These are phyloP conservation scores for Pleurotus pulmonarius DNA, from an alignment of 768 basidiomycete genomes.

Conservation along the genomic window DNA sequence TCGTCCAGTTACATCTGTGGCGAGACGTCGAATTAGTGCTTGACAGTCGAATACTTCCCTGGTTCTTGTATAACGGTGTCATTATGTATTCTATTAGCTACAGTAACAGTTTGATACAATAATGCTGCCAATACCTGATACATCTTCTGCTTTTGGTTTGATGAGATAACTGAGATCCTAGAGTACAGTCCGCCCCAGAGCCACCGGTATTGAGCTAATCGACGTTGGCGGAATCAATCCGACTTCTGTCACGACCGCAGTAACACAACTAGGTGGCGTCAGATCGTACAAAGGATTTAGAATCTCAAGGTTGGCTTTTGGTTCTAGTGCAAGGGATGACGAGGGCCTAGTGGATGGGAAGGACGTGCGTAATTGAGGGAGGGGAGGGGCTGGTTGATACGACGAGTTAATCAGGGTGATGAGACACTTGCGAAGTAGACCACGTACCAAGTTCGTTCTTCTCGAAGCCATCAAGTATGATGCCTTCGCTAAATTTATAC, in stretches of 20 bases:
- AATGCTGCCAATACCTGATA: background rate
- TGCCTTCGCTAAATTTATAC: conserved; percentile 94
- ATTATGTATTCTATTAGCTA: background rate
- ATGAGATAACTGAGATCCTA: conserved; percentile 15
- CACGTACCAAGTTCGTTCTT: conserved; percentile 90
- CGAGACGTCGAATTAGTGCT: too few species aligned
- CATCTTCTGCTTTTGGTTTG: too few species aligned
- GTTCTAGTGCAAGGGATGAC: conserved; percentile 9
- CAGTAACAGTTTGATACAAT: background rate
- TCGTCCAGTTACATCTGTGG: too few species aligned
- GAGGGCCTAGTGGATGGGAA: conserved; percentile 22
- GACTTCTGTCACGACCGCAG: conserved; percentile 96
- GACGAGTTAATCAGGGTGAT: background rate
- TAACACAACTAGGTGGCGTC: conserved; percentile 88
- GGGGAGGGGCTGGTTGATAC: conserved; percentile 10
- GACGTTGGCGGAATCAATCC: conserved; percentile 93
- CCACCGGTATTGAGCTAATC: conserved; percentile 78
- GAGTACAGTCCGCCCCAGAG: conserved; percentile 49
- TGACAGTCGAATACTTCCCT: too few species aligned
- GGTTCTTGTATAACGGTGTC: too few species aligned
- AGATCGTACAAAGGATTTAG: conserved; percentile 92
- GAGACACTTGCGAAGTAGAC: background rate
- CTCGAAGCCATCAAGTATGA: conserved; percentile 90
- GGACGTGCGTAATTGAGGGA: conserved; percentile 24
- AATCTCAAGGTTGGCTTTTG: conserved; percentile 61